Base-by-base conservation (phyloP, 352 stramenopile species). In the Globisporangium heterothallicum region DNA sequence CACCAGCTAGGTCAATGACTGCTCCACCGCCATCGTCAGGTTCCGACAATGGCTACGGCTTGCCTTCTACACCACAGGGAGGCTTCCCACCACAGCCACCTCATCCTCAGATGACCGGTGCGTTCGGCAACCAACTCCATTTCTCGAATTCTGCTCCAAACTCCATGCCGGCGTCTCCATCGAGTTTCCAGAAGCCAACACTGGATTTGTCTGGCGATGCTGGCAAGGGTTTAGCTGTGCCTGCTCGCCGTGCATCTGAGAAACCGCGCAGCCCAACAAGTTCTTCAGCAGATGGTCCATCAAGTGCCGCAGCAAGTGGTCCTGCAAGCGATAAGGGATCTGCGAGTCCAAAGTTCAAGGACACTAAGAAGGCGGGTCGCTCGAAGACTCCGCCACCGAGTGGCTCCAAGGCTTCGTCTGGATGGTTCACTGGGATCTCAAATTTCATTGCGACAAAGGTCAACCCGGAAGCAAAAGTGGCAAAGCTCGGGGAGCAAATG, bases 301-400 rank as follows among this genome's bases (percentile, higher is more conserved):
- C 6, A 16, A 38, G 19, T 19, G 13, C 18, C 12, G 18, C 22
- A 26, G 18, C 29, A 40, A 61, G 62, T 32, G 78, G 74, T 6
- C 81, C 81, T 9, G 70, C 65, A 1, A 92, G 81, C 42, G 81
- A 92, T 68, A 88, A 86, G 64, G 81, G 81, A 22, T 78, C 66
- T 19, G 63, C 72, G 16, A 88, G 76, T 56, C 80, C 80, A 2
- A 88, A 84, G 58, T 67, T 72, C 46, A 83, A 86, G 52, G 70
- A 68, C 46, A 42, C 43, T 13, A 90, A 88, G 60, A 88, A 88
- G 54, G 63, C 32, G 0, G 49, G 49, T 14, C 78, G 80, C 1
- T 90, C 80, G 18, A 92, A 93, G 71, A 95, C 84, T 1, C 84
- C 84, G 5, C 84, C 82, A 6, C 84, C 82, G 21, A 86, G 75